These are phyloP conservation scores for Tritrichomonas foetus DNA, from an alignment of 208 protist genomes.

Conservation along the genomic window DNA sequence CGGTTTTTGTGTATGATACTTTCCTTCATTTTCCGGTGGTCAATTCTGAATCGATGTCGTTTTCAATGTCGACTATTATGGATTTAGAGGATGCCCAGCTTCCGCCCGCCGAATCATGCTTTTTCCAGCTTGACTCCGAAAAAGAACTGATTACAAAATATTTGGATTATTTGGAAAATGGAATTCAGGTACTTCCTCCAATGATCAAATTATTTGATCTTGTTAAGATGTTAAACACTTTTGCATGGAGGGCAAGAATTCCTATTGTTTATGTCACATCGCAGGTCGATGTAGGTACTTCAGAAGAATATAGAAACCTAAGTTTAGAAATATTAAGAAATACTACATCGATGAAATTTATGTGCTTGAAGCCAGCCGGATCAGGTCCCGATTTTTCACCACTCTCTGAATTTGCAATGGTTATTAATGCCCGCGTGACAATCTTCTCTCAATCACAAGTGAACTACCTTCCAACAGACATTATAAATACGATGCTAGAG, in stretches of 20 bases:
- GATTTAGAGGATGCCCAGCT: not conserved
- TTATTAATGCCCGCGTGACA: not conserved
- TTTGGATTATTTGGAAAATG: not conserved
- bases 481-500: not conserved
- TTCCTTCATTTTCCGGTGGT: not conserved
- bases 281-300: not conserved
- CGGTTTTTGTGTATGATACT: not conserved
- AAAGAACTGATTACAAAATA: not conserved
- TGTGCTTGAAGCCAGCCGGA: not conserved
- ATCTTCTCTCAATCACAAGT: not conserved
- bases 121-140: not conserved
- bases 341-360: not conserved
- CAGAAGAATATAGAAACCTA: not conserved
- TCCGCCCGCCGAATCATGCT: not conserved
- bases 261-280: not conserved
- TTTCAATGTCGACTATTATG: not conserved
- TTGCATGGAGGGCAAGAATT: not conserved
- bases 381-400: not conserved
- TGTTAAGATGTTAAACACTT: not conserved
- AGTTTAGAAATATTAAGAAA: not conserved
- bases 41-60: not conserved
- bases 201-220: not conserved
- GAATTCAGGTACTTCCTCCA: not conserved
- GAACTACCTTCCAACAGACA: not conserved
- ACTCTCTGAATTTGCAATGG: not conserved